These are phyloP conservation scores for Phalaenopsis aphrodite DNA, from an alignment of 106 monocot species.

Conservation along the genomic window DNA sequence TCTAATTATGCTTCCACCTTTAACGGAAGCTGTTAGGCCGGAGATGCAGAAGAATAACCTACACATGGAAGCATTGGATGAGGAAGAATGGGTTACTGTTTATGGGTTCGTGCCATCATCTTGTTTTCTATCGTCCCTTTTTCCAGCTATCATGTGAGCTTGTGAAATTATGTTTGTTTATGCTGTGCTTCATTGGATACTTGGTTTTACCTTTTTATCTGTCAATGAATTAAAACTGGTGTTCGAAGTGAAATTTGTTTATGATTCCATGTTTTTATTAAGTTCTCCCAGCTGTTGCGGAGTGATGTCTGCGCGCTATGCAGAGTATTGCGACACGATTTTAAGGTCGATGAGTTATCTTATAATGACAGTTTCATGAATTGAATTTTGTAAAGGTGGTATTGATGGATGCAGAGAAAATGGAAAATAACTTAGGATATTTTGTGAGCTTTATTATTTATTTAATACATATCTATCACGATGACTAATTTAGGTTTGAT, in stretches of 20 bases:
- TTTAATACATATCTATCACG: too few species aligned
- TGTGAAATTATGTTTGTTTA: not conserved
- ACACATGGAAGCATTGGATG: constrained; percentile 36
- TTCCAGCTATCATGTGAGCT: not conserved
- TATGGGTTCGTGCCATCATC: constrained; percentile 50
- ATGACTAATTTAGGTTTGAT: too few species aligned
- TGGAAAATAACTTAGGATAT: too few species aligned
- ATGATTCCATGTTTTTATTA: not conserved
- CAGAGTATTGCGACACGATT: not conserved
- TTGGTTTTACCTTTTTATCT: not conserved
- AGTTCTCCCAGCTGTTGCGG: not conserved
- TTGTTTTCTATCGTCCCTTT: not conserved
- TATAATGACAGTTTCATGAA: not conserved
- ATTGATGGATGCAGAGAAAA: not conserved
- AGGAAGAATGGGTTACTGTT: constrained; percentile 94
- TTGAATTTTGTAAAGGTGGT: not conserved
- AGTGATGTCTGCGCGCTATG: not conserved
- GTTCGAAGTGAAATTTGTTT: not conserved
- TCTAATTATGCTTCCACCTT: constrained; percentile 55
- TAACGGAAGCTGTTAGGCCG: constrained; percentile 71
- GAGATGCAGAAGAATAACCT: constrained; percentile 43
- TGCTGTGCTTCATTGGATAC: not conserved
- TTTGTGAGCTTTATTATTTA: too few species aligned
- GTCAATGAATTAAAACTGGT: not conserved
- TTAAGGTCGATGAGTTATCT: not conserved